Percentiles rank a stretch among this genome's conserved stretches.
Conservation (phyloP, 371 early-diverging fungal species). For the Capillidium heterosporum region DNA sequence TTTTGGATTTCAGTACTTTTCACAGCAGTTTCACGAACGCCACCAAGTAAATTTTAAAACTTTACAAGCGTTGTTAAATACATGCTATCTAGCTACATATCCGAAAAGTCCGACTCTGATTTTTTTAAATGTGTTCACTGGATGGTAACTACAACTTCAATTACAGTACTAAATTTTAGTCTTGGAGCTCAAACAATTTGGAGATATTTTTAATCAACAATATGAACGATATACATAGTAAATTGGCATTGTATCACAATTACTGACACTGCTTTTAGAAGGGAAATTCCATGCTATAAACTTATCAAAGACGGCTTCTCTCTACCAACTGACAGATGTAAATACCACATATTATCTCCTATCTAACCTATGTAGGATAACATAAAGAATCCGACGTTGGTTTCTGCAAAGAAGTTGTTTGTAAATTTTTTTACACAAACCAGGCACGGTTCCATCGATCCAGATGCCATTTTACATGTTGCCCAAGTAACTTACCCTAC, state of each 20-base stretch:
- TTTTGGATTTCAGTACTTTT: neutral
- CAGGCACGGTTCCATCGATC: neutral
- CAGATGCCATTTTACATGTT: neutral
- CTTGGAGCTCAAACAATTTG: neutral
- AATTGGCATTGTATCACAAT: neutral
- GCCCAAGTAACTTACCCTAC: neutral
- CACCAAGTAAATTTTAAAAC: too few species aligned
- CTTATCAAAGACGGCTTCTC: neutral
- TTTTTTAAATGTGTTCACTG: neutral
- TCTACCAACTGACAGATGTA: neutral
- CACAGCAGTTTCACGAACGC: too few species aligned
- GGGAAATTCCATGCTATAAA: neutral
- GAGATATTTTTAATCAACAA: neutral
- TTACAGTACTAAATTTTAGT: neutral
- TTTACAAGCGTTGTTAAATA: neutral
- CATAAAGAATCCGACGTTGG: neutral
- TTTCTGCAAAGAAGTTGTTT: neutral
- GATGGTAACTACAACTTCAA: neutral
- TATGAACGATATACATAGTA: neutral
- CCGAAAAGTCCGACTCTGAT: neutral
- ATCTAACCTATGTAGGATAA: neutral
- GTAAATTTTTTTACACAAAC: constrained; percentile 2
- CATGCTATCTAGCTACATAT: neutral
- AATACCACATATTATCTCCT: neutral
- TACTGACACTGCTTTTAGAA: neutral